Evolutionary conservation across 192 early-diverging fungal species (phyloP).

Genomic region (Pilobolus umbonatus): DNA sequence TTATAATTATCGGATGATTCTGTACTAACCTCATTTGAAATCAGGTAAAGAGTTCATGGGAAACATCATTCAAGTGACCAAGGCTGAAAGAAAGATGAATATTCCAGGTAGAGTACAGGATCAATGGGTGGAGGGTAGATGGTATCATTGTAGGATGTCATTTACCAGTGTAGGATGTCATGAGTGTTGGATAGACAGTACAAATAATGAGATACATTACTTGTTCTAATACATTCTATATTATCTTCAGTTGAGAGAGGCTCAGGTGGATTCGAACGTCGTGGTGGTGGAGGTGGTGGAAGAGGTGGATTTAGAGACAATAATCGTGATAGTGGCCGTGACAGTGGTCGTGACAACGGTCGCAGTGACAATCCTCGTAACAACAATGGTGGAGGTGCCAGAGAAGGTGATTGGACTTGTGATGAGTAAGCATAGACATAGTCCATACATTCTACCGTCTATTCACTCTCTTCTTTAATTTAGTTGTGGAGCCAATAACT

Average conservation of each 20-base stretch:
- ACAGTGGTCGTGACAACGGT: constrained; percentile 37
- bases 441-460: neutral
- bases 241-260: constrained; percentile 1
- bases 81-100: constrained; percentile 50
- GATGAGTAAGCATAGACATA: constrained; percentile 36
- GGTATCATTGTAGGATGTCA: too few relatives aligned
- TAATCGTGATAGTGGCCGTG: constrained; percentile 39
- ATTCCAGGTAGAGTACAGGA: constrained; percentile 32
- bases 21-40: neutral
- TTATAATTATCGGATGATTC: constrained; percentile 6
- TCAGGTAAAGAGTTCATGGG: constrained; percentile 50
- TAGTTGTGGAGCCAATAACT: constrained; percentile 66
- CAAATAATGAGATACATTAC: too few relatives aligned
- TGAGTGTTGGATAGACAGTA: too few relatives aligned
- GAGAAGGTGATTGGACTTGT: constrained; percentile 58
- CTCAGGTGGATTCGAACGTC: constrained; percentile 23
- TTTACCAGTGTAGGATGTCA: too few relatives aligned
- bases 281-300: constrained; percentile 42
- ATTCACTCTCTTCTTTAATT: neutral
- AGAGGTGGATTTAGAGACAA: constrained; percentile 40
- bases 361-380: too few relatives aligned
- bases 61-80: constrained; percentile 56
- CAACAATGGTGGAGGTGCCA: constrained; percentile 38
- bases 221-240: neutral
- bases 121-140: too few relatives aligned